These are phyloP conservation scores for Nannochloropsis oceanica DNA, from an alignment of 108 stramenopile genomes.

Conservation along the genomic window DNA sequence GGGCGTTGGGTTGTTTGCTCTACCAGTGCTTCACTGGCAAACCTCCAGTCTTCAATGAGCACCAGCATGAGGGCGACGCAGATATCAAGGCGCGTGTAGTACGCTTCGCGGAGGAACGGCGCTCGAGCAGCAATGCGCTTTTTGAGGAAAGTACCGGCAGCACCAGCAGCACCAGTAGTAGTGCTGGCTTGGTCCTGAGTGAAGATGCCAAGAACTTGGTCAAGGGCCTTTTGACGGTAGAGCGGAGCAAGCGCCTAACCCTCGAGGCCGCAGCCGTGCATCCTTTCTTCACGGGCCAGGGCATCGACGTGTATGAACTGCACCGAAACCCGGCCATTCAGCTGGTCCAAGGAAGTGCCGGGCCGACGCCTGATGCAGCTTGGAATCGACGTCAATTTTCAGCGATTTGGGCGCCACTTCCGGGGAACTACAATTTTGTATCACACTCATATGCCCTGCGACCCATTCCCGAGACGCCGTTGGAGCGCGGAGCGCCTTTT, in stretches of 20 bases:
- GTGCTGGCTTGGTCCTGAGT: not conserved
- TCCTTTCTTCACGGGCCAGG: conserved; percentile 10
- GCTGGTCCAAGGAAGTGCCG: conserved; percentile 11
- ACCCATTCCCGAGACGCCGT: conserved; percentile 1
- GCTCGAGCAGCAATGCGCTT: not conserved
- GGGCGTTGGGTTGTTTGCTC: conserved; percentile 88
- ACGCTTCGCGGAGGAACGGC: conserved; percentile 41
- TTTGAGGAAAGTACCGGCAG: not conserved
- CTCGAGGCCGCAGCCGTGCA: conserved; percentile 14
- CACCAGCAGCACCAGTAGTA: not conserved
- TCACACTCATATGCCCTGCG: not conserved
- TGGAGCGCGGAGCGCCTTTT: conserved; percentile 8
- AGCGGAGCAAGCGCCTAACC: conserved; percentile 4
- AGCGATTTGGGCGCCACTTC: conserved; percentile 39
- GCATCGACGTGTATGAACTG: conserved; percentile 5
- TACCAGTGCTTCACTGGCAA: conserved; percentile 76
- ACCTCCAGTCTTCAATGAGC: conserved; percentile 66
- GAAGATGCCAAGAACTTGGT: not conserved
- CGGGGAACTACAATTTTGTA: conserved; percentile 8
- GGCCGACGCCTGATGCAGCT: conserved; percentile 18
- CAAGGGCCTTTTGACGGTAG: conserved; percentile 15
- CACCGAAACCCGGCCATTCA: conserved; percentile 8
- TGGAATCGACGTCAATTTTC: conserved; percentile 35
- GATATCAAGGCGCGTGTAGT: conserved; percentile 59
- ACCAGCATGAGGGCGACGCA: conserved; percentile 38